Conservation (phyloP, 768 basidiomycete genomes). For the Leccinum truebloodii region DNA sequence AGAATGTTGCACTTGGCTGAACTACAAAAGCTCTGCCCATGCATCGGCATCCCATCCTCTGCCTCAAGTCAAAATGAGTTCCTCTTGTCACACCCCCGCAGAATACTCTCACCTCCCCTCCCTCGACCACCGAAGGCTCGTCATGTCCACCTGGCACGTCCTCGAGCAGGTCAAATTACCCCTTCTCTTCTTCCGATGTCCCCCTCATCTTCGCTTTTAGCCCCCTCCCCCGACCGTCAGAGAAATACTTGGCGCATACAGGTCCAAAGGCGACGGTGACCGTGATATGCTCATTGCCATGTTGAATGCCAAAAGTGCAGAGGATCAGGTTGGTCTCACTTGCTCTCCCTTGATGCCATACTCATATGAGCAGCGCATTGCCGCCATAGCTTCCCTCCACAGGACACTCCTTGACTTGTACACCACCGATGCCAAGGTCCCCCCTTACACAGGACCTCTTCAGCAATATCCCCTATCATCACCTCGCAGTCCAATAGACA, state of each 20-base stretch:
- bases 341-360: constrained; percentile 9
- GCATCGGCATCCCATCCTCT: constrained; percentile 18
- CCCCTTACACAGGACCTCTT: constrained; percentile 25
- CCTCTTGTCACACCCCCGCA: constrained; percentile 21
- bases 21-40: constrained; percentile 40
- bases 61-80: constrained; percentile 29
- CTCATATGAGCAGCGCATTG: constrained; percentile 55
- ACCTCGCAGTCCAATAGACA: constrained; percentile 33
- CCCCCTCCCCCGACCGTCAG: constrained; percentile 77
- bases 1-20: constrained; percentile 46
- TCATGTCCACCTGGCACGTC: constrained; percentile 46
- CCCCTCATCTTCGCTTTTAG: constrained; percentile 37
- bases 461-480: constrained; percentile 40
- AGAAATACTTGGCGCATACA: constrained; percentile 86
- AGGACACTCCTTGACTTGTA: constrained; percentile 68
- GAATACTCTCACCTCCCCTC: constrained; percentile 17
- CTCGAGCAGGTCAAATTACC: constrained; percentile 44
- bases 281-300: constrained; percentile 89
- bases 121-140: constrained; percentile 34
- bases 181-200: background rate
- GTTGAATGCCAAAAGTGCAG: constrained; percentile 89
- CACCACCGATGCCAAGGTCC: constrained; percentile 30
- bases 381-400: constrained; percentile 69
- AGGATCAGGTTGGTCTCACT: constrained; percentile 73
- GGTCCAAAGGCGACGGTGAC: constrained; percentile 85